phyloP scores from a whole-genome alignment of 2,329 filamentous ascomycete genomes.

The Cordyceps pruinosa region DNA sequence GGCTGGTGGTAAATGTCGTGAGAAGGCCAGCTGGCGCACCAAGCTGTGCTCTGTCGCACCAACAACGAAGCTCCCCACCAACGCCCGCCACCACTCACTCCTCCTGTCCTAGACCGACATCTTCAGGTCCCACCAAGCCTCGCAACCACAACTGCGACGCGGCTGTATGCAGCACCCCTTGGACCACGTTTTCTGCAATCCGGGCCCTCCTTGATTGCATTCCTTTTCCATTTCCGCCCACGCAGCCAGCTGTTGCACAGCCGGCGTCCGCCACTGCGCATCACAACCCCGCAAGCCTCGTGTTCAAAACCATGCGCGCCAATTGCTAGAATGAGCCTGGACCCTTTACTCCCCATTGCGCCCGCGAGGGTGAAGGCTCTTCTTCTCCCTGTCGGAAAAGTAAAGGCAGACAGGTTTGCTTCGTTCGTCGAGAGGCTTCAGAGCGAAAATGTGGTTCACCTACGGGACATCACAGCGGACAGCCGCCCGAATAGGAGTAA shows the following conservation, averaged over 20 bases:
- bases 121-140: slow-evolving; percentile 7
- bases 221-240: neutral
- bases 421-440: slow-evolving; percentile 72
- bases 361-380: slow-evolving; percentile 86
- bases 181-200: neutral
- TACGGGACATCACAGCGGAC: slow-evolving; percentile 83
- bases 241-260: neutral
- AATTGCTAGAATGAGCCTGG: slow-evolving; percentile 69
- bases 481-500: slow-evolving; percentile 77
- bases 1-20: neutral
- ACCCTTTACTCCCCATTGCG: slow-evolving; percentile 84
- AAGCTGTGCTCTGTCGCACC: neutral
- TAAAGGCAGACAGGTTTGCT: slow-evolving; percentile 73
- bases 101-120: slow-evolving; percentile 2
- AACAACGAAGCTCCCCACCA: slow-evolving; percentile 8
- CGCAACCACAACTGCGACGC: slow-evolving; percentile 4
- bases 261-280: neutral
- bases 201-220: neutral
- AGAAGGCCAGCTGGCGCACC: no score
- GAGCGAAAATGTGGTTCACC: slow-evolving; percentile 70
- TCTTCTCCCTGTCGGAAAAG: slow-evolving; percentile 77
- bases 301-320: slow-evolving; percentile 19
- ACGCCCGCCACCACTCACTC: neutral
- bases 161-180: neutral
- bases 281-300: neutral